Evolutionary conservation across 352 stramenopile genomes (phyloP).

Genomic region (Achlya hypogyna): DNA sequence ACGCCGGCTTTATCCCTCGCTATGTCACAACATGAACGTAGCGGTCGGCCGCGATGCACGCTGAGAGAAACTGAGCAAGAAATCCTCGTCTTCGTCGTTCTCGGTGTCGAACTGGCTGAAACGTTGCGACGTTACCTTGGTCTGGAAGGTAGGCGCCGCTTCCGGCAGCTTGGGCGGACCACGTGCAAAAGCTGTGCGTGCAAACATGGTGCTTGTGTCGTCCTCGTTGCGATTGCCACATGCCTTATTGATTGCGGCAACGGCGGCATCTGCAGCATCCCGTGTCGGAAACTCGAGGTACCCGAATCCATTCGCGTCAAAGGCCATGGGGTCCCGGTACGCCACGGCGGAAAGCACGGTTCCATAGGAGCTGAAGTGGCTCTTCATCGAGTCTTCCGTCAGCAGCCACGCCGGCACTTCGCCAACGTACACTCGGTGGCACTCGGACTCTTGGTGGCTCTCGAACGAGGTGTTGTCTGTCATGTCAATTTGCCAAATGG

Average conservation of each 20-base stretch:
- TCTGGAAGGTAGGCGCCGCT: background rate
- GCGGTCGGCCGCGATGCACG: background rate
- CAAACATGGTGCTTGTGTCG: background rate
- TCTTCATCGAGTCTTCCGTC: background rate
- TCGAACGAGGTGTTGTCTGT: too few species aligned
- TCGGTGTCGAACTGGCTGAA: background rate
- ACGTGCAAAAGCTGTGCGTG: background rate
- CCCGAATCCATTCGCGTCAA: constrained; percentile 4
- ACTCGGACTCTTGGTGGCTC: too few species aligned
- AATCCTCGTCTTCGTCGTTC: constrained; percentile 11
- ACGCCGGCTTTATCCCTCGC: too few species aligned
- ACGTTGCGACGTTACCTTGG: background rate
- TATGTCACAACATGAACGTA: too few species aligned
- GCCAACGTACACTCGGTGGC: constrained; percentile 7
- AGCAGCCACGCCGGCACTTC: constrained; percentile 11
- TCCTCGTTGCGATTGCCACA: background rate
- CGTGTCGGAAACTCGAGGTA: background rate
- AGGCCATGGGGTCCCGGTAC: background rate
- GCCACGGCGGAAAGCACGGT: background rate
- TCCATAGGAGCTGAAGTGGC: constrained; percentile 11
- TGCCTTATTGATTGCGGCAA: background rate
- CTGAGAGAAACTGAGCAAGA: constrained; percentile 11
- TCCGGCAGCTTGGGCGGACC: background rate
- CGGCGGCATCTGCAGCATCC: background rate
- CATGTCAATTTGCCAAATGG: background rate